phyloP scores from a whole-genome alignment of 345 rosid species.

The Rubroshorea leprosula region DNA sequence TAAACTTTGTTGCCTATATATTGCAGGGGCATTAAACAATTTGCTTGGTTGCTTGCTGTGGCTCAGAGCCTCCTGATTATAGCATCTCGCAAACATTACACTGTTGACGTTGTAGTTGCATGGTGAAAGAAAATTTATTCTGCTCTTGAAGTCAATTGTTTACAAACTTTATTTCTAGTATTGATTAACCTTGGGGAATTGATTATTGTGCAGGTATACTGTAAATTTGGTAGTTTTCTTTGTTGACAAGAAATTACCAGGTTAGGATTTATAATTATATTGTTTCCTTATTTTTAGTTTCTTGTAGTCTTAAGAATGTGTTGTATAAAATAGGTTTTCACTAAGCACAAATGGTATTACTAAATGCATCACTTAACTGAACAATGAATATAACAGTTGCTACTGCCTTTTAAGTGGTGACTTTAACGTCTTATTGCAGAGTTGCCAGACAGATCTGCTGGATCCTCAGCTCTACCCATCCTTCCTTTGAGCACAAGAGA shows the following conservation, averaged over 20 bases:
- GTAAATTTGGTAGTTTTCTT: conserved; percentile 63
- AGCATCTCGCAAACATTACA: conserved; percentile 86
- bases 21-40: conserved; percentile 60
- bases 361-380: background rate
- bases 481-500: conserved; percentile 54
- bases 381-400: background rate
- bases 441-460: conserved; percentile 53
- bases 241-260: conserved; percentile 67
- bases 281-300: background rate
- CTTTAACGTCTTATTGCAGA: conserved; percentile 37
- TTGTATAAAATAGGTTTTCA: no score
- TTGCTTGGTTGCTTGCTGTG: conserved; percentile 68
- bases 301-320: no score
- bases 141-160: background rate
- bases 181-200: background rate
- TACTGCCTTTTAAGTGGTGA: background rate
- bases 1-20: background rate
- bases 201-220: conserved; percentile 58
- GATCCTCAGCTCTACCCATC: conserved; percentile 30
- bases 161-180: no score
- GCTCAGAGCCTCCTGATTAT: conserved; percentile 72
- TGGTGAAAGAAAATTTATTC: conserved; percentile 35
- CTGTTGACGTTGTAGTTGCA: conserved; percentile 79
- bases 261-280: conserved; percentile 23
- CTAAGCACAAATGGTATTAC: background rate